Conservation (phyloP, 495 filamentous ascomycete species). For the Hypoxylon subgilvum region DNA sequence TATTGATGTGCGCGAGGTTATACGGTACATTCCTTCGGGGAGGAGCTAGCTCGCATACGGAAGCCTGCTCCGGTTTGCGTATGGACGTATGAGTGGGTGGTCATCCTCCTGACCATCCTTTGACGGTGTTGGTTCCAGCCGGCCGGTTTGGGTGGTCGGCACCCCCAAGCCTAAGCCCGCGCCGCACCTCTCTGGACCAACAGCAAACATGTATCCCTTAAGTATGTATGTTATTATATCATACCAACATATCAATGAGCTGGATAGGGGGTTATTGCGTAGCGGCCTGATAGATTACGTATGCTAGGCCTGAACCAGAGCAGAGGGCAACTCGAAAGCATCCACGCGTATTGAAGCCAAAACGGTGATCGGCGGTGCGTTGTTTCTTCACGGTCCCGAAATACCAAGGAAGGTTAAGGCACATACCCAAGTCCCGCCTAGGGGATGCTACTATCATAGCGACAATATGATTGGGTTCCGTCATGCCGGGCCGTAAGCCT, state of each 20-base stretch:
- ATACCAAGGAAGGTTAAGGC: constrained; percentile 1
- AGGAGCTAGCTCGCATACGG: constrained; percentile 17
- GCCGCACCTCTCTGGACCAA: too few species aligned
- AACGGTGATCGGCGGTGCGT: constrained; percentile 2
- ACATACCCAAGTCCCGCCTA: too few species aligned
- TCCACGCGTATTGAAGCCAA: constrained; percentile 19
- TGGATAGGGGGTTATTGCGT: constrained; percentile 1
- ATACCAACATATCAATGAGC: not conserved
- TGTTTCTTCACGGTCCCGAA: constrained; percentile 13
- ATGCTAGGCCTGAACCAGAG: not conserved
- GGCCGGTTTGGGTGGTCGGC: constrained; percentile 3
- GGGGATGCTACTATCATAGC: constrained; percentile 3
- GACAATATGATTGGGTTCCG: constrained; percentile 22
- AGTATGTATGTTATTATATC: too few species aligned
- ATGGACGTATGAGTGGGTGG: too few species aligned
- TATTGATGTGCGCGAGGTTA: constrained; percentile 4
- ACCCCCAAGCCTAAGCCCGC: constrained; percentile 5
- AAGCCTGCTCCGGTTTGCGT: constrained; percentile 16
- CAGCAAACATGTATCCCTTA: too few species aligned
- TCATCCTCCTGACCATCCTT: constrained; percentile 6
- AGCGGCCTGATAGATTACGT: constrained; percentile 5
- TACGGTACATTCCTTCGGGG: not conserved
- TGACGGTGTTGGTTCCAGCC: constrained; percentile 10
- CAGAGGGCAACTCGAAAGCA: not conserved
- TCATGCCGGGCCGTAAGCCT: constrained; percentile 19